phyloP scores from a whole-genome alignment of 2,329 filamentous ascomycete species.

The Pyrenochaeta sp. region DNA sequence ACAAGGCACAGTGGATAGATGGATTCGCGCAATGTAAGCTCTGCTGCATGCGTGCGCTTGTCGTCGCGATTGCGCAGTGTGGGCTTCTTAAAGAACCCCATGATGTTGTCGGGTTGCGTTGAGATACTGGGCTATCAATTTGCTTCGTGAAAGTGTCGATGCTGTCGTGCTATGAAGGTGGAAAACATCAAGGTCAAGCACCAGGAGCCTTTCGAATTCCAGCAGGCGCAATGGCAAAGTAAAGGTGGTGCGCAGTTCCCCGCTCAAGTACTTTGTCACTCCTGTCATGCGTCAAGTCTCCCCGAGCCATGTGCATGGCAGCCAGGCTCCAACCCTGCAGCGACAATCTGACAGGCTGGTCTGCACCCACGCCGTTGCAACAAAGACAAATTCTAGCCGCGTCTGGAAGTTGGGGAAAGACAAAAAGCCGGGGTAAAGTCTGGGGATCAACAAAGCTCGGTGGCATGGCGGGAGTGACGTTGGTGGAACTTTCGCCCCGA shows the following conservation, averaged over 20 bases:
- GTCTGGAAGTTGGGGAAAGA: conserved; percentile 20
- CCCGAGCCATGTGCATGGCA: conserved; percentile 13
- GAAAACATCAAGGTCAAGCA: background rate
- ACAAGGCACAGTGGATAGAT: conserved; percentile 73
- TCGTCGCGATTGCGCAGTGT: conserved; percentile 46
- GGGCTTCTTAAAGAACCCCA: conserved; percentile 43
- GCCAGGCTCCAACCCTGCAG: conserved; percentile 11
- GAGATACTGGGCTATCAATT: conserved; percentile 1
- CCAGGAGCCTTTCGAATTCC: background rate
- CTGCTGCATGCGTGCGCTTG: conserved; percentile 62
- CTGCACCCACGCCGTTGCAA: conserved; percentile 18
- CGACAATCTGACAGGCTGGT: conserved; percentile 13
- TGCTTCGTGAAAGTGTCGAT: background rate
- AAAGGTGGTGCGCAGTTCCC: background rate
- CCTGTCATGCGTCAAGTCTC: conserved; percentile 3
- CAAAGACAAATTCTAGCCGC: conserved; percentile 19
- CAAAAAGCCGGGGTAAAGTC: conserved; percentile 29
- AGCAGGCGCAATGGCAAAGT: background rate
- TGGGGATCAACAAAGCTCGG: conserved; percentile 21
- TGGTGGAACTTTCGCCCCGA: conserved; percentile 17
- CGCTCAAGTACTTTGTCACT: conserved; percentile 19
- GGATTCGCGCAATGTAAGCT: conserved; percentile 72
- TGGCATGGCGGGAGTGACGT: conserved; percentile 7
- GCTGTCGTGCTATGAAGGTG: background rate
- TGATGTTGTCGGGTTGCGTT: conserved; percentile 10